Percentiles rank a stretch among this genome's conserved stretches.
Evolutionary conservation across 2,329 filamentous ascomycete genomes (phyloP).

Genomic region (Didymella pomorum): DNA sequence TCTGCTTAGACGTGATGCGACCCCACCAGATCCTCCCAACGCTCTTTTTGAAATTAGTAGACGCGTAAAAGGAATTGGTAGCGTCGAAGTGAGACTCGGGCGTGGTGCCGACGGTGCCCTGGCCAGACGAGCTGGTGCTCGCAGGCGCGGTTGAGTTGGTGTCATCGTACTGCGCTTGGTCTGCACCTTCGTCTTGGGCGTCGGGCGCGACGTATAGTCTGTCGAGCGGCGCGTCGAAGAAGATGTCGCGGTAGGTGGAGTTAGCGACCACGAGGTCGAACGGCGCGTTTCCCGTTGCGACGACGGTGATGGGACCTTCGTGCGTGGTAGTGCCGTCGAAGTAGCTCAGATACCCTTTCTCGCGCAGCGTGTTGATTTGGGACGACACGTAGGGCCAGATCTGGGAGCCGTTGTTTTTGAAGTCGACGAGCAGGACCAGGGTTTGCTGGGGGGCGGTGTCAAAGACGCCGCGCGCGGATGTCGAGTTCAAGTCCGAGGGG

Average conservation of each 20-base stretch:
- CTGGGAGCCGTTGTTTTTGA: conserved; percentile 51
- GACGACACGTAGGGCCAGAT: conserved; percentile 49
- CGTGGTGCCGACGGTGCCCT: conserved; percentile 56
- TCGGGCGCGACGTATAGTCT: conserved; percentile 45
- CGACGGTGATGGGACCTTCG: conserved; percentile 59
- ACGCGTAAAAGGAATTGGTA: conserved; percentile 72
- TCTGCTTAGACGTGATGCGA: conserved; percentile 57
- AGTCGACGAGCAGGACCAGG: conserved; percentile 63
- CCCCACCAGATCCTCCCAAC: conserved; percentile 63
- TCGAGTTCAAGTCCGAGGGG: conserved; percentile 19
- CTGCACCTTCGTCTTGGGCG: conserved; percentile 3
- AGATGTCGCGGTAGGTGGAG: conserved; percentile 61
- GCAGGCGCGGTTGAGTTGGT: neutral
- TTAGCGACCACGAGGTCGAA: conserved; percentile 58
- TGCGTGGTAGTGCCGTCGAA: conserved; percentile 57
- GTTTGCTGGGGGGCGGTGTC: conserved; percentile 58
- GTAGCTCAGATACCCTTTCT: conserved; percentile 60
- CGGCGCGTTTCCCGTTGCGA: conserved; percentile 63
- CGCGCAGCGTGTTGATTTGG: conserved; percentile 58
- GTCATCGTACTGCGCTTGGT: conserved; percentile 17
- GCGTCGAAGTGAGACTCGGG: conserved; percentile 49
- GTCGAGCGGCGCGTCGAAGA: conserved; percentile 62
- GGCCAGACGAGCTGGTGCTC: conserved; percentile 39
- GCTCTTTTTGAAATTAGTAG: conserved; percentile 62
- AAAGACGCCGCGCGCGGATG: conserved; percentile 58